Evolutionary conservation across 2,329 filamentous ascomycete species (phyloP).

Genomic region (Blastomyces gilchristii): DNA sequence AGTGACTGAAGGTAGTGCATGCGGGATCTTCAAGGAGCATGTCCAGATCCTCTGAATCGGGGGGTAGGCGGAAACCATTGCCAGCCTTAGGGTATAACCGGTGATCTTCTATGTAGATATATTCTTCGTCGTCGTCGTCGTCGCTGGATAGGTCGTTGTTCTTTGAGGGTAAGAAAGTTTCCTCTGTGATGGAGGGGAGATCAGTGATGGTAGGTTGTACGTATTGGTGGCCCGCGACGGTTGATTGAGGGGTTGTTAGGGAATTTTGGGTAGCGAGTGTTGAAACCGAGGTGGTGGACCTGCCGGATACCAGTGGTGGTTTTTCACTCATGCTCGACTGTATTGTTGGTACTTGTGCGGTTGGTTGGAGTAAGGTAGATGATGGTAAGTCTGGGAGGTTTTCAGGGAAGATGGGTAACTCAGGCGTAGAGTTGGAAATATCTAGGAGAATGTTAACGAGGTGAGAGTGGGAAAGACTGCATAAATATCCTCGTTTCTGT

Average conservation of each 20-base stretch:
- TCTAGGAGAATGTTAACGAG: slow-evolving; percentile 57
- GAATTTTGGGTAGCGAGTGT: slow-evolving; percentile 7
- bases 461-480: slow-evolving; percentile 48
- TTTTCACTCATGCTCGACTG: slow-evolving; percentile 11
- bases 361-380: slow-evolving; percentile 10
- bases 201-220: slow-evolving; percentile 11
- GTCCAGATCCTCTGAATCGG: slow-evolving; percentile 49
- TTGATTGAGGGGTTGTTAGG: slow-evolving; percentile 3
- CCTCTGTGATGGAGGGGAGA: background rate
- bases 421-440: slow-evolving; percentile 51
- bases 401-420: slow-evolving; percentile 54
- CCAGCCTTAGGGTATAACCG: slow-evolving; percentile 54
- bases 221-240: slow-evolving; percentile 13
- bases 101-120: slow-evolving; percentile 46
- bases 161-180: background rate
- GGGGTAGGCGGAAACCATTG: slow-evolving; percentile 48
- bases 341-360: slow-evolving; percentile 7
- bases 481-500: slow-evolving; percentile 55
- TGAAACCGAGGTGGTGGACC: slow-evolving; percentile 6
- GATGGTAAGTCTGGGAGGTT: slow-evolving; percentile 21
- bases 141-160: background rate
- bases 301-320: slow-evolving; percentile 12
- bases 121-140: slow-evolving; percentile 26
- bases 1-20: slow-evolving; percentile 48
- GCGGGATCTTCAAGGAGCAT: slow-evolving; percentile 52